Conservation (phyloP, 495 filamentous ascomycete species). For the Lophium mytilinum region DNA sequence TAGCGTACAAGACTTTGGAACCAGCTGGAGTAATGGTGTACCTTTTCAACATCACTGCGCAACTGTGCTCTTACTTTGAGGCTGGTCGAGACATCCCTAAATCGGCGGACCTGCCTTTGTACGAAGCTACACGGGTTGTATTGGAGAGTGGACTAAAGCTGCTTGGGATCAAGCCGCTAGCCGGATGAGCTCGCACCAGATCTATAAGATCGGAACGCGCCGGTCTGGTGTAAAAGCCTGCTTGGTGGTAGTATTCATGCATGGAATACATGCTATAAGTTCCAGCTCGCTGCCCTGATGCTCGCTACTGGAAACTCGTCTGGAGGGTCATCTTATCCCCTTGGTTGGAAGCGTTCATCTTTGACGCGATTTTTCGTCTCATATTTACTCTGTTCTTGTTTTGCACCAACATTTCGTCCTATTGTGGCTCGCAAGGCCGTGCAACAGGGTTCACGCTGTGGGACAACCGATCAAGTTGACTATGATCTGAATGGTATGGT, state of each 20-base stretch:
- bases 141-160: conserved; percentile 78
- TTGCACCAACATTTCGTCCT: too few relatives aligned
- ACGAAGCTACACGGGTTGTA: conserved; percentile 68
- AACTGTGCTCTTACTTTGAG: conserved; percentile 60
- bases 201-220: not conserved
- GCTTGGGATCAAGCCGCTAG: conserved; percentile 69
- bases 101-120: conserved; percentile 52
- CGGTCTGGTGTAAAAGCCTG: not conserved
- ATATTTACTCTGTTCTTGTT: too few relatives aligned
- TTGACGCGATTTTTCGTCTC: too few relatives aligned
- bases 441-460: too few relatives aligned
- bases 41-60: conserved; percentile 83
- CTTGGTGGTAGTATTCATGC: too few relatives aligned
- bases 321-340: too few relatives aligned
- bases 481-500: too few relatives aligned
- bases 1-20: conserved; percentile 57
- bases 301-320: too few relatives aligned
- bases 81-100: conserved; percentile 51
- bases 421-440: too few relatives aligned
- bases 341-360: too few relatives aligned
- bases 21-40: conserved; percentile 66
- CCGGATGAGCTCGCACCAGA: conserved; percentile 44
- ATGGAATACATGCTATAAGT: too few relatives aligned
- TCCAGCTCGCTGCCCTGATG: not conserved
- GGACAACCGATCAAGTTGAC: too few relatives aligned